Evolutionary conservation across 2,329 filamentous ascomycete species (phyloP), one percentile per base, ranked within the genome.

Genomic region (Colletotrichum sp.): DNA sequence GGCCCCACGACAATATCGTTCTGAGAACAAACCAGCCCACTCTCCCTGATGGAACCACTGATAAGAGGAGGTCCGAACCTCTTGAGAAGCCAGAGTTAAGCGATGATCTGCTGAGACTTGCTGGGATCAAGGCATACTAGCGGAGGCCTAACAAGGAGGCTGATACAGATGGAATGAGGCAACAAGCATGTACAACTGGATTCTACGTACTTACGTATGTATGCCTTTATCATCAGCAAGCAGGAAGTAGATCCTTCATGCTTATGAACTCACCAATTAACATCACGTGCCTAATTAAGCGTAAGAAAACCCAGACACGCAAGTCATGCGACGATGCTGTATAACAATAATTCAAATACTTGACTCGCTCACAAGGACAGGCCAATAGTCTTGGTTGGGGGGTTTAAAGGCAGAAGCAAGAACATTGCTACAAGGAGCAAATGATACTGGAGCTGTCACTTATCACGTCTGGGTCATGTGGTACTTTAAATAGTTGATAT

Each of bases 1-100:
- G 81, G 82, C 81, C 81, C 12, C 80, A 83, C 69, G 80, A 82
- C 78, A 86, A 87, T 67, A 84, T 87, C 55, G 81, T 80, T 6
- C 69, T 75, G 18, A 78, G 80, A 18, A 74, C 78, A 63, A 79
- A 80, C 1, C 75, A 79, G 36, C 68, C 73, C 4, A 68, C 43
- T 8, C 64, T 63, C 16, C 56, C 56, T 75, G 69, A 81, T 70
- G 43, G 81, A 79, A 63, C 71, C 69, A 75, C 75, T 79, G 71
- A 75, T 21, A 16, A 28, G 9, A 52, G 69, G 26, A 58, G 69
- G 16, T 24, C 43, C 13, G 69, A 75, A 21, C 63, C 69, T 7
- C 8, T 26, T n/a, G 69, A 68, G 26, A 75, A 73, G 34, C 69
- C 63, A 13, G 62, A 64, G 26, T 16, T 73, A 7, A 64, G 62